phyloP scores from a whole-genome alignment of 2,329 filamentous ascomycete genomes.

The Aspergillus oerlinghausenensis region DNA sequence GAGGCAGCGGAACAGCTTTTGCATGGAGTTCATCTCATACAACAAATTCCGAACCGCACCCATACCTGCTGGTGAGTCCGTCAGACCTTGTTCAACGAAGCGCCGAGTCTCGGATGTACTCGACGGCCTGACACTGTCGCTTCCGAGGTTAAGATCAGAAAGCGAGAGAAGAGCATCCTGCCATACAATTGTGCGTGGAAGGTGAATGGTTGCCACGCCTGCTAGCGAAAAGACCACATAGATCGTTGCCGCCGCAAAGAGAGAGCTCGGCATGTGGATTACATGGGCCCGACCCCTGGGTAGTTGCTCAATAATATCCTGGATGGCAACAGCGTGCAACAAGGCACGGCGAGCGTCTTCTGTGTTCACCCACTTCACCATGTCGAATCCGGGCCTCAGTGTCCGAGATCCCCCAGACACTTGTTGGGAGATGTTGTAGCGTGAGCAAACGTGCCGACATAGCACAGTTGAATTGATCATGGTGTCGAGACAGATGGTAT shows the following conservation, averaged over 20 bases:
- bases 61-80: slow-evolving; percentile 16
- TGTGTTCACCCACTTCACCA: slow-evolving; percentile 36
- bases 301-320: slow-evolving; percentile 44
- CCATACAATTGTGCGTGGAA: slow-evolving; percentile 41
- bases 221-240: slow-evolving; percentile 40
- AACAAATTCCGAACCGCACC: slow-evolving; percentile 36
- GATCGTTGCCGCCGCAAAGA: slow-evolving; percentile 42
- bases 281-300: slow-evolving; percentile 43
- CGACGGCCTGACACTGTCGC: slow-evolving; percentile 18
- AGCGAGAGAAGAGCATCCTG: slow-evolving; percentile 34
- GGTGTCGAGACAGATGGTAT: slow-evolving; percentile 42
- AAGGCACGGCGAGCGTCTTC: slow-evolving; percentile 39
- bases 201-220: slow-evolving; percentile 33
- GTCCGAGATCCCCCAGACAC: slow-evolving; percentile 31
- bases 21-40: slow-evolving; percentile 47
- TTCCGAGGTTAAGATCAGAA: slow-evolving; percentile 24
- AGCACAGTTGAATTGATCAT: slow-evolving; percentile 39
- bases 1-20: slow-evolving; percentile 44
- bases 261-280: slow-evolving; percentile 42
- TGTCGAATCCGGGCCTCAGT: slow-evolving; percentile 30
- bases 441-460: slow-evolving; percentile 37
- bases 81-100: slow-evolving; percentile 32
- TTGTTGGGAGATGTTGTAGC: slow-evolving; percentile 37
- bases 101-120: slow-evolving; percentile 34
- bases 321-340: slow-evolving; percentile 43